Evolutionary conservation across 2,329 filamentous ascomycete genomes (phyloP).

Genomic region (Sclerotinia spermophila): DNA sequence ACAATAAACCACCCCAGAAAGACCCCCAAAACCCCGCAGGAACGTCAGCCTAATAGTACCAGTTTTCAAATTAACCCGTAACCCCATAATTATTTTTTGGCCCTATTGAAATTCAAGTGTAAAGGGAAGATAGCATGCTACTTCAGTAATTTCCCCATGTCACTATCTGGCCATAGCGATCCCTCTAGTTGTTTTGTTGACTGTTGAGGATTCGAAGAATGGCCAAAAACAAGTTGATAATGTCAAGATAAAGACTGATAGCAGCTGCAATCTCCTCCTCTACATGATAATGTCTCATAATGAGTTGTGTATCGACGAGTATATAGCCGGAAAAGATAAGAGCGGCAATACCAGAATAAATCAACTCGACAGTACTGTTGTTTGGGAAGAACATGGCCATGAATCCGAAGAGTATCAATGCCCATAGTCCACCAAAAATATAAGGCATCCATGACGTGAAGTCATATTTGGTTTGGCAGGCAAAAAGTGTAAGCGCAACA

Average conservation of each 20-base stretch:
- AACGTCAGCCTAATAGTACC: neutral
- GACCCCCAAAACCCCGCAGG: neutral
- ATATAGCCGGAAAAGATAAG: constrained; percentile 94
- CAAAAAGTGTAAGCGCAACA: constrained; percentile 77
- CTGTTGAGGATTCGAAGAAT: constrained; percentile 93
- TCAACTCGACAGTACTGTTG: constrained; percentile 75
- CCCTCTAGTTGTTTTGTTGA: constrained; percentile 81
- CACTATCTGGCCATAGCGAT: constrained; percentile 9
- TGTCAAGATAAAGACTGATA: constrained; percentile 91
- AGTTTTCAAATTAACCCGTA: constrained; percentile 12
- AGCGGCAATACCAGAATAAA: constrained; percentile 77
- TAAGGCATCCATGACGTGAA: constrained; percentile 98
- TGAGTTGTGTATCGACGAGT: constrained; percentile 90
- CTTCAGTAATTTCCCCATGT: neutral
- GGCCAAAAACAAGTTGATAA: constrained; percentile 94
- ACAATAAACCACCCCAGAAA: neutral
- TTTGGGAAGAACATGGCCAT: constrained; percentile 86
- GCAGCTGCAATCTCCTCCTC: constrained; percentile 96
- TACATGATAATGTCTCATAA: constrained; percentile 93
- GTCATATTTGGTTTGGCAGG: constrained; percentile 97
- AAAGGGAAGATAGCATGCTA: neutral
- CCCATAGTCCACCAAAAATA: constrained; percentile 86
- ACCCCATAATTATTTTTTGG: neutral
- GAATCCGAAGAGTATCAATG: constrained; percentile 86
- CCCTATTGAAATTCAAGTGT: neutral